Percentiles rank a stretch among this genome's conserved stretches.
phyloP scores from a whole-genome alignment of 768 basidiomycete genomes.

The Pisolithus tinctorius region DNA sequence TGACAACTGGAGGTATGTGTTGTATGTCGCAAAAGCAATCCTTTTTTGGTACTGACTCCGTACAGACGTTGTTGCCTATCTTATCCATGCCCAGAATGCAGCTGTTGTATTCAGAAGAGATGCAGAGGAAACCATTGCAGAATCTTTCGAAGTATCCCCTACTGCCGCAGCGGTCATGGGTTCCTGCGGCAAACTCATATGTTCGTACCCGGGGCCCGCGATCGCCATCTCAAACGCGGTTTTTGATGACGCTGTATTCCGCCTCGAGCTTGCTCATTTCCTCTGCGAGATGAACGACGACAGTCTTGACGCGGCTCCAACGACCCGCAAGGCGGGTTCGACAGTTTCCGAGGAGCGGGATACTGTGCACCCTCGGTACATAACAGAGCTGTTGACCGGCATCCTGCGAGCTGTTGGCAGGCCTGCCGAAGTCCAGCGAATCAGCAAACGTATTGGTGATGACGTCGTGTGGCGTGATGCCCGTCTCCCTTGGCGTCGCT shows the following conservation, averaged over 20 bases:
- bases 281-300: slow-evolving; percentile 15
- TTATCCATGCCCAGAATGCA: slow-evolving; percentile 37
- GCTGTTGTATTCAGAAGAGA: slow-evolving; percentile 30
- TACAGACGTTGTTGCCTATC: slow-evolving; percentile 31
- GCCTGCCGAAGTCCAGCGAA: slow-evolving; percentile 23
- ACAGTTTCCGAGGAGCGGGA: no score
- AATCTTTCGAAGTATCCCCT: slow-evolving; percentile 37
- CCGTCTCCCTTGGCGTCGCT: slow-evolving; percentile 41
- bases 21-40: neutral
- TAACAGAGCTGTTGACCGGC: slow-evolving; percentile 42
- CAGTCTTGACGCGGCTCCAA: slow-evolving; percentile 19
- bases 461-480: slow-evolving; percentile 35
- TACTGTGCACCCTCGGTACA: slow-evolving; percentile 38
- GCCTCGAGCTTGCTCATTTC: neutral
- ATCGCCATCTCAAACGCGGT: slow-evolving; percentile 21
- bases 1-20: slow-evolving; percentile 1
- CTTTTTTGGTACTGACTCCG: neutral
- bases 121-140: slow-evolving; percentile 23
- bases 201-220: slow-evolving; percentile 35
- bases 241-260: neutral
- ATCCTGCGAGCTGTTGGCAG: slow-evolving; percentile 35
- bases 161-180: slow-evolving; percentile 23
- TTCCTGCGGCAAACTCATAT: slow-evolving; percentile 30
- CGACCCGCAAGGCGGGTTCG: no score
- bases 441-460: slow-evolving; percentile 40